Evolutionary conservation across 1,284 basidiomycete genomes (phyloP), one percentile per base, ranked within the genome.

Genomic region (Peniophora sp.): DNA sequence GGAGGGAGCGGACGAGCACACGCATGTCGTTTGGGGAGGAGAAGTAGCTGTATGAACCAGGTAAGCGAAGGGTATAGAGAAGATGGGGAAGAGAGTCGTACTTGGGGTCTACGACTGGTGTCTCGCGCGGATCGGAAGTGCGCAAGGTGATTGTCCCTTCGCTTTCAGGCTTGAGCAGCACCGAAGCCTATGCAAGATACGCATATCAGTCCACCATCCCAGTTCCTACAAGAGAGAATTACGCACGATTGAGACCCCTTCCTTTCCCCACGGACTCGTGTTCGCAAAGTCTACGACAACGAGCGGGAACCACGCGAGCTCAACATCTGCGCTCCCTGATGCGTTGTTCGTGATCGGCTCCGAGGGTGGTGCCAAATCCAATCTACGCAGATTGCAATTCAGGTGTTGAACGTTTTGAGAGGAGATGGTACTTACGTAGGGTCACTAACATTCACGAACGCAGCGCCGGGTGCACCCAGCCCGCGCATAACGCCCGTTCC

Each of bases 11-110:
- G 20, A 77, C 61, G 48, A 86, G 67, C 35, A 70, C 73, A 46
- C 74, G 68, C 17, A 84, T 53, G 58, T 87, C 84, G 56, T 81
- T 75, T 23, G 69, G 61, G 3, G 73, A 71, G 16, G 76, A 64
- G 44, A 85, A 66, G 58, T 86, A 85, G 53, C 83, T 85, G 50
- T 8, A 27, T 9, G 20, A 35, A 45, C 2, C 14, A n/a, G 16
- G 17, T 16, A 46, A 10, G 20, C 27, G 27, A 32, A 32, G 6
- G 27, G 12, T 32, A 12, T 16, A 25, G 20, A 14, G 2, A 20
- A 23, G 25, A 19, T 2, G 38, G 38, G 20, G 16, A 20, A 16
- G 38, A 17, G 38, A n/a, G 3, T 12, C 67, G n/a, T 52, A 74
- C 70, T 67, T 65, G 8, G 76, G 74, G 52, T 77, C 70, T 22